Percentiles rank a stretch among this genome's conserved stretches.
Evolutionary conservation across 345 rosid genomes (phyloP).

Genomic region (Citrus mangshanensis): DNA sequence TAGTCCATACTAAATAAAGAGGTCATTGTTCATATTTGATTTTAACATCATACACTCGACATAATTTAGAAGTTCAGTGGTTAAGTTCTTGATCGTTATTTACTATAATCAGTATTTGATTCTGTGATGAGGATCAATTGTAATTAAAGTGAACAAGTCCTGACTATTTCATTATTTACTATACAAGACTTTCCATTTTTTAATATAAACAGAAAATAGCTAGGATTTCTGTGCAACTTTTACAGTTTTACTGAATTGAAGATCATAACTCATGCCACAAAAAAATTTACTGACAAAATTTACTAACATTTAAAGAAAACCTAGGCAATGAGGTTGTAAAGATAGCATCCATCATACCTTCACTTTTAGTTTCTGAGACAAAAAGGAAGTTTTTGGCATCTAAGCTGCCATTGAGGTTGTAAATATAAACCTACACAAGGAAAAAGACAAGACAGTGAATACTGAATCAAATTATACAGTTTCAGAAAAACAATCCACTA

Average conservation of each 20-base stretch:
- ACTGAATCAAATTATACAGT: slow-evolving; percentile 3
- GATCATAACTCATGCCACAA: not conserved
- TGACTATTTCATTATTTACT: not conserved
- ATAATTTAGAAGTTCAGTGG: not conserved
- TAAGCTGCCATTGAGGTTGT: slow-evolving; percentile 33
- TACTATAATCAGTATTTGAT: not conserved
- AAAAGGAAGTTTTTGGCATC: slow-evolving; percentile 32
- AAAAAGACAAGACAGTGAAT: slow-evolving; percentile 6
- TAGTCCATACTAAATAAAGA: not conserved
- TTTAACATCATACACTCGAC: not conserved
- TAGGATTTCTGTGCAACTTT: not conserved
- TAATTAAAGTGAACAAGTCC: not conserved
- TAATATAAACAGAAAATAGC: not conserved
- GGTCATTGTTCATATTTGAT: not conserved
- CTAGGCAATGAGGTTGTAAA: not conserved
- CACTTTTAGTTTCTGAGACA: slow-evolving; percentile 38
- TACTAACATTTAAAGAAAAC: not conserved
- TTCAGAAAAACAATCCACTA: not conserved
- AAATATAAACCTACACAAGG: slow-evolving; percentile 48
- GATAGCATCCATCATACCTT: slow-evolving; percentile 36
- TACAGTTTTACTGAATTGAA: not conserved
- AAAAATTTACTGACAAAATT: not conserved
- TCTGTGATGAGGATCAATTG: not conserved
- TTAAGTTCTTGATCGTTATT: not conserved
- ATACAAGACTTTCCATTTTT: not conserved